Evolutionary conservation across 2,329 filamentous ascomycete genomes (phyloP).

Genomic region (Purpureocillium takamizusanense): DNA sequence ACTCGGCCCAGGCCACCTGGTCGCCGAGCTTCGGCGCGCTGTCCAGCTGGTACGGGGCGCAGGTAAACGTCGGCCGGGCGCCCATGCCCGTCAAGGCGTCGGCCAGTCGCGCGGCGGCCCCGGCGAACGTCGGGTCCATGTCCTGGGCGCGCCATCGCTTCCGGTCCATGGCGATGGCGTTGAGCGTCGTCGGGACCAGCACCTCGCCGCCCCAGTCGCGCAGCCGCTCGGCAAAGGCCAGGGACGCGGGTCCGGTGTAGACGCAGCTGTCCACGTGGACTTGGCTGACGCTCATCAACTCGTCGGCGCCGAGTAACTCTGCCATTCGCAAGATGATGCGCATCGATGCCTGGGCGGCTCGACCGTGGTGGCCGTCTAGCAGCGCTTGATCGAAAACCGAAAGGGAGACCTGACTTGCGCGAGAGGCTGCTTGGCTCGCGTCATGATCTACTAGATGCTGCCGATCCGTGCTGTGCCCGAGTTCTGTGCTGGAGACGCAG

Average conservation of each 20-base stretch:
- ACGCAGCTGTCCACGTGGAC: conserved; percentile 34
- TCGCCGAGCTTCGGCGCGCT: conserved; percentile 19
- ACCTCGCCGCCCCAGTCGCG: conserved; percentile 23
- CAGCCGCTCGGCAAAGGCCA: conserved; percentile 26
- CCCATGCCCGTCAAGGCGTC: conserved; percentile 30
- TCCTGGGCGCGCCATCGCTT: conserved; percentile 27
- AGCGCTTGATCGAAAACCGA: conserved; percentile 13
- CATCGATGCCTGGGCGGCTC: conserved; percentile 25
- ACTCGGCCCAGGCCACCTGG: conserved; percentile 33
- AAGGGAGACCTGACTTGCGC: background rate
- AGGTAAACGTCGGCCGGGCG: conserved; percentile 30
- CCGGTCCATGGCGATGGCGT: conserved; percentile 33
- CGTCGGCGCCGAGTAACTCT: conserved; percentile 18
- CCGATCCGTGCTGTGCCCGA: too few relatives aligned
- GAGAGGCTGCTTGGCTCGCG: too few relatives aligned
- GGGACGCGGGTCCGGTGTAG: conserved; percentile 28
- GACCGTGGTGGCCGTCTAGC: conserved; percentile 19
- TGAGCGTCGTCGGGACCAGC: conserved; percentile 28
- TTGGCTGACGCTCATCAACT: conserved; percentile 26
- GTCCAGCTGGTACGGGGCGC: conserved; percentile 31
- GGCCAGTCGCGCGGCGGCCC: conserved; percentile 22
- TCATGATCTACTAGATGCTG: too few relatives aligned
- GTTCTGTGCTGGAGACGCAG: too few relatives aligned
- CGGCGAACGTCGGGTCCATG: conserved; percentile 18
- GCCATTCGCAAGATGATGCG: conserved; percentile 27